Conservation (phyloP, 495 filamentous ascomycete genomes). For the Penicillium silybi region DNA sequence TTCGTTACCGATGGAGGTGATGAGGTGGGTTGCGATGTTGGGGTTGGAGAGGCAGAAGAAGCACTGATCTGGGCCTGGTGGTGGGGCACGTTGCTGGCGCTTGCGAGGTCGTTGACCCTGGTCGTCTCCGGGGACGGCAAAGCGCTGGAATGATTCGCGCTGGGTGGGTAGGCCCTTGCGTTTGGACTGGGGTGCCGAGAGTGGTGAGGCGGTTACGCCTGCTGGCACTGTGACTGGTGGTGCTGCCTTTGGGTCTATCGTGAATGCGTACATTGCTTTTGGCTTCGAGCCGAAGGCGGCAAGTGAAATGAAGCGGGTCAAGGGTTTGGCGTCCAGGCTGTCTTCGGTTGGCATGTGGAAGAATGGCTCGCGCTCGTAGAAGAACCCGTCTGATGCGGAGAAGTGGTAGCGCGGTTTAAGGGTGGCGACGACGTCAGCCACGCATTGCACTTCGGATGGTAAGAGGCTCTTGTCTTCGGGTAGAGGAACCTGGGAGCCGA, state of each 20-base stretch:
- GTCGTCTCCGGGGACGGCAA: slow-evolving; percentile 46
- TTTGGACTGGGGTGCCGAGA: slow-evolving; percentile 52
- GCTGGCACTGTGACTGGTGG: slow-evolving; percentile 52
- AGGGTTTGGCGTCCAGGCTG: slow-evolving; percentile 45
- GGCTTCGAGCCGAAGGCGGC: slow-evolving; percentile 69
- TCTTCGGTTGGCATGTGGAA: slow-evolving; percentile 61
- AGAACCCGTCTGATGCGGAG: slow-evolving; percentile 60
- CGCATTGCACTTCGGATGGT: slow-evolving; percentile 49
- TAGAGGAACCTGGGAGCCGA: slow-evolving; percentile 53
- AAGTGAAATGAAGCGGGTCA: slow-evolving; percentile 87
- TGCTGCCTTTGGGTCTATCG: slow-evolving; percentile 61
- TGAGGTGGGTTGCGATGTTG: slow-evolving; percentile 77
- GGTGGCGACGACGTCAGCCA: slow-evolving; percentile 68
- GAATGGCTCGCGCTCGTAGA: slow-evolving; percentile 92
- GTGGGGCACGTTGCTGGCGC: slow-evolving; percentile 47
- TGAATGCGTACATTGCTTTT: slow-evolving; percentile 90
- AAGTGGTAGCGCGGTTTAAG: slow-evolving; percentile 90
- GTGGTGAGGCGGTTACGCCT: slow-evolving; percentile 69
- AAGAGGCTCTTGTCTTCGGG: slow-evolving; percentile 34
- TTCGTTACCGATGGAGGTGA: slow-evolving; percentile 80
- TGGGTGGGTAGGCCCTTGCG: slow-evolving; percentile 52
- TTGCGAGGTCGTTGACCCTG: slow-evolving; percentile 47
- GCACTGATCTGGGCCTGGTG: slow-evolving; percentile 72
- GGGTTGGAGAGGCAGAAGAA: slow-evolving; percentile 94
- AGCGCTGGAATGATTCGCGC: slow-evolving; percentile 57